Percentiles rank a stretch among this genome's conserved stretches.
Evolutionary conservation across 2,329 filamentous ascomycete genomes (phyloP).

Genomic region (Apiospora phragmitis): DNA sequence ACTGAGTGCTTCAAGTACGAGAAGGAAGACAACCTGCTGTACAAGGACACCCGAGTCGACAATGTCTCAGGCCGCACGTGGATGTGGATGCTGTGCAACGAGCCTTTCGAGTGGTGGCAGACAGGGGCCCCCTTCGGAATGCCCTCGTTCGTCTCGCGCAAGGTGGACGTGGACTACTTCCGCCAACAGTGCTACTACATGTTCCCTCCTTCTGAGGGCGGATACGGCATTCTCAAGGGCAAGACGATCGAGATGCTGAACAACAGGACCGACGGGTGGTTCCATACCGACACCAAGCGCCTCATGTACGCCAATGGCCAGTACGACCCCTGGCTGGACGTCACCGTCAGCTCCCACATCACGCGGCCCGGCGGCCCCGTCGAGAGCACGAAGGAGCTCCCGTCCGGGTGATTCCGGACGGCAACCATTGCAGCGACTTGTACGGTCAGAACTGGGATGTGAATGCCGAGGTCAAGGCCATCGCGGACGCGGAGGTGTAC

Average conservation of each 20-base stretch:
- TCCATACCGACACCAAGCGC: conserved; percentile 39
- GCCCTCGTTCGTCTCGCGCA: conserved; percentile 42
- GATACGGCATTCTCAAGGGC: conserved; percentile 34
- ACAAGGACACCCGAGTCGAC: conserved; percentile 34
- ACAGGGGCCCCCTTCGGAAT: conserved; percentile 44
- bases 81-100: conserved; percentile 58
- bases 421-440: conserved; percentile 42
- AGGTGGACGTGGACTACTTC: conserved; percentile 39
- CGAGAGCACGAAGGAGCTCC: conserved; percentile 33
- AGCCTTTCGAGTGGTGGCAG: conserved; percentile 42
- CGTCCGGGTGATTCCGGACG: conserved; percentile 35
- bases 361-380: conserved; percentile 39
- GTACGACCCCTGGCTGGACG: conserved; percentile 42
- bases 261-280: conserved; percentile 41
- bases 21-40: conserved; percentile 45
- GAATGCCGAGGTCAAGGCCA: conserved; percentile 49
- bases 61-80: conserved; percentile 53
- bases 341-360: conserved; percentile 36
- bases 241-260: conserved; percentile 36
- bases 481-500: conserved; percentile 51
- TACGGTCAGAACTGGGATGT: conserved; percentile 46
- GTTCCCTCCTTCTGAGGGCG: conserved; percentile 40
- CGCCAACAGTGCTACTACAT: conserved; percentile 44
- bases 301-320: conserved; percentile 40
- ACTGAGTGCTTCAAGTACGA: conserved; percentile 46